phyloP scores from a whole-genome alignment of 2,329 filamentous ascomycete species.

The Passalora sequoiae region DNA sequence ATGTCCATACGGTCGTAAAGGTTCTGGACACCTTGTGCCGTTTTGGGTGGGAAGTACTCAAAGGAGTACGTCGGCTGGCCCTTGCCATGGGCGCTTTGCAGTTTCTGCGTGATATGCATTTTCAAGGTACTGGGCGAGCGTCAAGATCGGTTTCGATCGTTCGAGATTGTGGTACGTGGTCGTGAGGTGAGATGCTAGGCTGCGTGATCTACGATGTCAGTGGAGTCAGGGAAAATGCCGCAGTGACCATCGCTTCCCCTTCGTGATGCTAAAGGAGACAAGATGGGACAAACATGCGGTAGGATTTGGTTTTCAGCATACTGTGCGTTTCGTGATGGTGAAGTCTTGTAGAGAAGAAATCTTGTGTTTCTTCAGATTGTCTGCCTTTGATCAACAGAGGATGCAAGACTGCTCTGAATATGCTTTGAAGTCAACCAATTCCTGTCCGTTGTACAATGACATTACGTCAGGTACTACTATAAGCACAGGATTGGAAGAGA shows the following conservation, averaged over 20 bases:
- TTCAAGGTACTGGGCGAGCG: slow-evolving; percentile 35
- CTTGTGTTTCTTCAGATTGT: too few relatives aligned
- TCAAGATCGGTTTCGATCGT: neutral
- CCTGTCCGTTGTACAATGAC: slow-evolving; percentile 33
- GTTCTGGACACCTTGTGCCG: slow-evolving; percentile 94
- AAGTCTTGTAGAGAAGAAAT: too few relatives aligned
- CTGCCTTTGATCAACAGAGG: too few relatives aligned
- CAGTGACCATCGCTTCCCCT: slow-evolving; percentile 1
- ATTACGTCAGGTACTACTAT: slow-evolving; percentile 15
- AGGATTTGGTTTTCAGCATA: too few relatives aligned
- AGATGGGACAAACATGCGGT: neutral
- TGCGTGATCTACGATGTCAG: too few relatives aligned
- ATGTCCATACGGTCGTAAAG: slow-evolving; percentile 99
- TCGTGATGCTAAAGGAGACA: neutral
- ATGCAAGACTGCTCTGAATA: slow-evolving; percentile 20
- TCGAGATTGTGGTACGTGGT: neutral
- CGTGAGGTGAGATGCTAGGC: too few relatives aligned
- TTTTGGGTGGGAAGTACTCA: slow-evolving; percentile 99
- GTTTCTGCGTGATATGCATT: slow-evolving; percentile 95
- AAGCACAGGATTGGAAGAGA: neutral
- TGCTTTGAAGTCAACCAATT: slow-evolving; percentile 32
- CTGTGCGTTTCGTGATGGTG: too few relatives aligned
- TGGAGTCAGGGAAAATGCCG: neutral
- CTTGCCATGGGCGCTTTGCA: slow-evolving; percentile 72
- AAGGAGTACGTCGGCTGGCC: slow-evolving; percentile 91